Evolutionary conservation across 441 rosid genomes (phyloP).

Genomic region (Theobroma grandiflorum): DNA sequence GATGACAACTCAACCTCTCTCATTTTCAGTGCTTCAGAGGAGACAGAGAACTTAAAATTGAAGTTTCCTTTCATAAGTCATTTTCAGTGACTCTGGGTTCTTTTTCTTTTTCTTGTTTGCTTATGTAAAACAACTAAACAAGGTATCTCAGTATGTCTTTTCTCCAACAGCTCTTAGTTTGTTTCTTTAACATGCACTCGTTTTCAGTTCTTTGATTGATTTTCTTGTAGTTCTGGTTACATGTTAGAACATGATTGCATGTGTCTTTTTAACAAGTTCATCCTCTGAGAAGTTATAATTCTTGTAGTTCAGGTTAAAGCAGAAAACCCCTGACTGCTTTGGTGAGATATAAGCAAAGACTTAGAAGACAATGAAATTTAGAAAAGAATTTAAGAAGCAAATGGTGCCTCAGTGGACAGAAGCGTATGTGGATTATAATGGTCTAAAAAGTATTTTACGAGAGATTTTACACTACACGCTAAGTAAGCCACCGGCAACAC

Average conservation of each 20-base stretch:
- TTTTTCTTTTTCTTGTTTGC: background rate
- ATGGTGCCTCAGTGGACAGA: conserved; percentile 81
- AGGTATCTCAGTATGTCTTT: background rate
- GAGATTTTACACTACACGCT: conserved; percentile 43
- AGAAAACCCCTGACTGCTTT: background rate
- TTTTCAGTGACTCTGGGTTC: background rate
- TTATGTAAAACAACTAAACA: background rate
- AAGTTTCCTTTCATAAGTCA: background rate
- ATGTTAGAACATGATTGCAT: background rate
- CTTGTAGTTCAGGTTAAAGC: too few species aligned
- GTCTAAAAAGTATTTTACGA: conserved; percentile 51
- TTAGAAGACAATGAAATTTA: conserved; percentile 56
- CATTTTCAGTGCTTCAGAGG: background rate
- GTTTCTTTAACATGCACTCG: background rate
- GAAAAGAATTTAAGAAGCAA: conserved; percentile 65
- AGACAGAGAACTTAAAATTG: background rate
- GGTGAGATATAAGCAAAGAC: background rate
- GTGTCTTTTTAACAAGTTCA: background rate
- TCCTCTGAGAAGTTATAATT: too few species aligned
- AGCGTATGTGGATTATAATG: conserved; percentile 68
- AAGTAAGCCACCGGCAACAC: conserved; percentile 37
- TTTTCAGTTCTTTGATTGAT: background rate
- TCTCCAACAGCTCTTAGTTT: background rate
- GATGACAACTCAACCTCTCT: background rate
- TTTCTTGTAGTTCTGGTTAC: background rate